Evolutionary conservation across 371 early-diverging fungal species (phyloP).

Genomic region (Batkoa obscura): DNA sequence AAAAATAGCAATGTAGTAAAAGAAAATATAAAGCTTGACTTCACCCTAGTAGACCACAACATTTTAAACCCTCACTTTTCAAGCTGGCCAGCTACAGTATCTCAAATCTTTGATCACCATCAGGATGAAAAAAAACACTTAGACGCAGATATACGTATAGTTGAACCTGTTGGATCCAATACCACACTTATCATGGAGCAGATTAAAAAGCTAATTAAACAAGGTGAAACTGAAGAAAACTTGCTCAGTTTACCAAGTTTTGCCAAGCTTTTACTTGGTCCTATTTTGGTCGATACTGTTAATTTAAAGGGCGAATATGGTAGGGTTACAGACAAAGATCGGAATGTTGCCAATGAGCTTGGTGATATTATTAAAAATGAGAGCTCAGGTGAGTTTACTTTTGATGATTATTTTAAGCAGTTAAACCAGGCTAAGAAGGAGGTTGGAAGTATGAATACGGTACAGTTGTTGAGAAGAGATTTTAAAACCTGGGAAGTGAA

Average conservation of each 20-base stretch:
- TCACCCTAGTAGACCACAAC: constrained; percentile 10
- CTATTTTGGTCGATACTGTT: constrained; percentile 52
- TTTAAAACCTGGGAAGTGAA: background rate
- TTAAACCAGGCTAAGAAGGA: background rate
- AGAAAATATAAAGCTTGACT: background rate
- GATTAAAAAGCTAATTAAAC: constrained; percentile 10
- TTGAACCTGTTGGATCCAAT: constrained; percentile 42
- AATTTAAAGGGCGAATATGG: constrained; percentile 28
- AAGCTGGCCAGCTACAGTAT: constrained; percentile 14
- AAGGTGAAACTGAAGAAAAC: background rate
- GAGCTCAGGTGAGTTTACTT: background rate
- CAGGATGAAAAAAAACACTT: constrained; percentile 23
- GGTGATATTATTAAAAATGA: background rate
- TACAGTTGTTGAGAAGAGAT: constrained; percentile 1
- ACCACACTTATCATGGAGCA: constrained; percentile 28
- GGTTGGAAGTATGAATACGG: background rate
- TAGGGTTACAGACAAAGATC: constrained; percentile 31
- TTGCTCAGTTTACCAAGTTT: too few species aligned
- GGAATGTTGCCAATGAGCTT: constrained; percentile 17
- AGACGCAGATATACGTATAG: constrained; percentile 19
- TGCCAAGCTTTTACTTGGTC: constrained; percentile 21
- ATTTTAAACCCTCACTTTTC: constrained; percentile 6
- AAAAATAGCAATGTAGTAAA: constrained; percentile 1
- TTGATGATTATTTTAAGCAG: background rate
- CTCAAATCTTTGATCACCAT: constrained; percentile 56